Evolutionary conservation across 768 basidiomycete species (phyloP).

Genomic region (Pleurotus pulmonarius): DNA sequence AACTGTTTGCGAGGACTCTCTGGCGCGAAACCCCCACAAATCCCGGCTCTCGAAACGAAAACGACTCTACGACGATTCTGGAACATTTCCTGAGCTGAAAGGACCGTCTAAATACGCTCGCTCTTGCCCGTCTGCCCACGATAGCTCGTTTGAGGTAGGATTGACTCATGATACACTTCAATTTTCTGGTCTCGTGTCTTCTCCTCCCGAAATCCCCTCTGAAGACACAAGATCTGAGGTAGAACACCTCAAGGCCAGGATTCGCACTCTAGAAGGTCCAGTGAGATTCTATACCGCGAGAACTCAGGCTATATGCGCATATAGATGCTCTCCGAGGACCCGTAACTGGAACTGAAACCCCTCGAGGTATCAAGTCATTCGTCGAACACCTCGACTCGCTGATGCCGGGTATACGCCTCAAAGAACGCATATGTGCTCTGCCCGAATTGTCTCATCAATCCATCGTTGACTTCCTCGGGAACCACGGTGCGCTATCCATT

Average conservation of each 20-base stretch:
- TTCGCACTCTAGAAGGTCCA: conserved; percentile 30
- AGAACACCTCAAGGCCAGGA: conserved; percentile 13
- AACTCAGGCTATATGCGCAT: conserved; percentile 7
- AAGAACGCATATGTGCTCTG: conserved; percentile 32
- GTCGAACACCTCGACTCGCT: conserved; percentile 35
- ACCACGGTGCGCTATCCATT: conserved; percentile 25
- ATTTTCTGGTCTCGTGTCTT: conserved; percentile 12
- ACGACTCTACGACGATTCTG: conserved; percentile 14
- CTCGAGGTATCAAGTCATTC: conserved; percentile 29
- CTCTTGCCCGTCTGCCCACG: conserved; percentile 38
- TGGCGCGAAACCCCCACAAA: neutral
- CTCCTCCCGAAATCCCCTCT: conserved; percentile 1
- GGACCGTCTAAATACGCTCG: conserved; percentile 40
- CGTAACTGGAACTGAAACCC: conserved; percentile 36
- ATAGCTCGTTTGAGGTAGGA: conserved; percentile 42
- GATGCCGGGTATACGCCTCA: conserved; percentile 47
- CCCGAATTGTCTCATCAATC: conserved; percentile 33
- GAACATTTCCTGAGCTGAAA: conserved; percentile 36
- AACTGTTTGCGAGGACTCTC: neutral
- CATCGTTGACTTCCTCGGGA: conserved; percentile 36
- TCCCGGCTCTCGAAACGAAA: conserved; percentile 22
- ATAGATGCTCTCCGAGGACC: conserved; percentile 40
- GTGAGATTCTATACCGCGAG: neutral
- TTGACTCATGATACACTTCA: conserved; percentile 31
- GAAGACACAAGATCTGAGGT: conserved; percentile 2